phyloP scores from a whole-genome alignment of 164 flowering plant genomes.

The Sedum album region DNA sequence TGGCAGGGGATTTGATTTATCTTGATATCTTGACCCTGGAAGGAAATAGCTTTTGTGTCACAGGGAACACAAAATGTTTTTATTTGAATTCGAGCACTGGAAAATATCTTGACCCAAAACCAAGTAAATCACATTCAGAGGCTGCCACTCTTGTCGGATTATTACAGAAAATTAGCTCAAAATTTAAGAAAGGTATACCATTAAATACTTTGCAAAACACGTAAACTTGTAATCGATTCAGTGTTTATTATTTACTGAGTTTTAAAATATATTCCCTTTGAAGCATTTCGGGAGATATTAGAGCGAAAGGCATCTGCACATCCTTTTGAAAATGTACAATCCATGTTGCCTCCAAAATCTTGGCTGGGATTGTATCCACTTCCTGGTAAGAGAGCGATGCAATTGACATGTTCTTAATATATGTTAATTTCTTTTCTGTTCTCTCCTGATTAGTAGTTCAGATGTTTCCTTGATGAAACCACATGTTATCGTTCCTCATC shows the following conservation, averaged over 20 bases:
- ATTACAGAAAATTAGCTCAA: slow-evolving; percentile 77
- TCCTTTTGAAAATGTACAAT: slow-evolving; percentile 96
- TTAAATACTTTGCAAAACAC: too few species aligned
- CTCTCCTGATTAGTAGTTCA: neutral
- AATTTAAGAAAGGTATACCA: slow-evolving; percentile 82
- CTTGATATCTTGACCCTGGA: slow-evolving; percentile 81
- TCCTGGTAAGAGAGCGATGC: slow-evolving; percentile 47
- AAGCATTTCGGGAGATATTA: slow-evolving; percentile 89
- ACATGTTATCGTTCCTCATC: neutral
- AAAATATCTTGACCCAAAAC: slow-evolving; percentile 62
- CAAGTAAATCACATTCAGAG: slow-evolving; percentile 54
- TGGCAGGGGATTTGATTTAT: slow-evolving; percentile 92
- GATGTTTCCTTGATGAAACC: neutral
- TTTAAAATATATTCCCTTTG: slow-evolving; percentile 11
- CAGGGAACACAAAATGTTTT: slow-evolving; percentile 78
- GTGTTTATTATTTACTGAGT: neutral
- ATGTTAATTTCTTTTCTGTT: neutral
- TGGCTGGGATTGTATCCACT: slow-evolving; percentile 84
- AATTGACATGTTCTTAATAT: neutral
- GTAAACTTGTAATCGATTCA: neutral
- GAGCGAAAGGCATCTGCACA: slow-evolving; percentile 83
- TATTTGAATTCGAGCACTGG: slow-evolving; percentile 81
- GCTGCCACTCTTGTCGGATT: slow-evolving; percentile 84
- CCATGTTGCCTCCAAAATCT: slow-evolving; percentile 76
- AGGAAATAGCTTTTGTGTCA: slow-evolving; percentile 69